Evolutionary conservation across 176 grass and related monocot species (phyloP), one percentile per base, ranked within the genome.

Genomic region (Bonia amplexicaulis): DNA sequence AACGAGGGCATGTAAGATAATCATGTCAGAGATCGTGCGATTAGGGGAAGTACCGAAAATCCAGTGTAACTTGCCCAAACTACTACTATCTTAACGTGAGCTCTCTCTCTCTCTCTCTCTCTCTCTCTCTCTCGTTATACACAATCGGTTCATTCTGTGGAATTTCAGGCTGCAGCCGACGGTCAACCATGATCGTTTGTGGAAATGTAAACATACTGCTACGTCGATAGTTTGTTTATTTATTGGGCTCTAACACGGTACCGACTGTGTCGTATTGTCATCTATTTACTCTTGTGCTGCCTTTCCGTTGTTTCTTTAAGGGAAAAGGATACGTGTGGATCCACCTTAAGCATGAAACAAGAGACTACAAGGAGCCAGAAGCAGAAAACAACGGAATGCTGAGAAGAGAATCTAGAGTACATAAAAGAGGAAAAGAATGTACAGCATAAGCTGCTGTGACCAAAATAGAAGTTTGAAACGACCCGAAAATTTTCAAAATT

Each of bases 1-100:
- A 90, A 75, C 68, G 72, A 80, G 80, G 80, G 80, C 68, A 27
- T 87, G 80, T 84, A 91, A 84, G 69, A 87, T 77, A 59, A 67
- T 27, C 62, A 59, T 75, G 76, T 79, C 64, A 75, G 52, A 74
- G 22, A 84, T 58, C 58, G 74, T 80, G 41, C 44, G 78, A 53
- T 60, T 87, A 87, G 74, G 35, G 41, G 80, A 49, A 63, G 80
- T 73, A 84, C 52, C 5, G 62, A 74, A 84, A 80, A 84, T 80
- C 61, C 45, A 64, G 54, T 76, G 89, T 91, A 84, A 83, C 25
- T 64, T 52, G 74, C 80, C 74, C 80, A 78, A 52, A 72, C 35
- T 55, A 75, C 35, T 63, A 75, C 53, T 63, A n/a, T 25, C 48
- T 35, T 20, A 76, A 70, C 20, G 29, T 89, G 59, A 69, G 61